Evolutionary conservation across 176 grass and related monocot species (phyloP), one percentile per base, ranked within the genome.

Genomic region (Ananas comosus): DNA sequence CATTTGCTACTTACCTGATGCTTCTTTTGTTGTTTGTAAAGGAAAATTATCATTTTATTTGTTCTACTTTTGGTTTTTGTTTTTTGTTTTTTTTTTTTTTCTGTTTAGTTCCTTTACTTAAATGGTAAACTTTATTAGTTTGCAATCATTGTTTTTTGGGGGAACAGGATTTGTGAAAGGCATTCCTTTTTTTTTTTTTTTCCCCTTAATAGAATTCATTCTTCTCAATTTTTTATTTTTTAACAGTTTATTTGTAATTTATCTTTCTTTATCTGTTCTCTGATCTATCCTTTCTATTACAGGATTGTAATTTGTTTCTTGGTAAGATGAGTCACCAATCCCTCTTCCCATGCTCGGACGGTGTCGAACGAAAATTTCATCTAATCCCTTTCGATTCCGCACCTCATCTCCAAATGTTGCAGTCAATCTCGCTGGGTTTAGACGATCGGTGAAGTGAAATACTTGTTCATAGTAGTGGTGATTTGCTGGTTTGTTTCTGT

Each of bases 341-440:
- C 51, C 5, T 28, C 22, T 12, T 68, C 56, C 64, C 63, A 68
- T 58, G 48, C 27, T 64, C 25, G 29, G 23, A 61, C 53, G 53
- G 25, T 22, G 48, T 72, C 24, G 52, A 42, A 66, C 42, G 64
- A 22, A 66, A 29, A 23, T 61, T 68, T 25, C 42, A 33, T 75
- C 23, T 48, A 13, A 5, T 24, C 50, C 63, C 64, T 11, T 48
- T 17, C 18, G 49, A 64, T 66, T 68, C 51, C 11, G 25, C 19
- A 16, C 64, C 63, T 53, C 13, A 66, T 72, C 28, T 17, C 63
- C 70, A 66, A 65, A 23, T 73, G 67, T 67, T 61, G 9, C 70
- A 19, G 52, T 70, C 27, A 77, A 71, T 84, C 42, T 73, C 59
- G 21, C 49, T 51, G 23, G 76, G 63, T 13, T 13, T 70, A 58